A percentile compares a stretch with the other conserved stretches of the same genome.
Conservation (phyloP, 1,139 yeast genomes). For the Wickerhamomyces sp. region DNA sequence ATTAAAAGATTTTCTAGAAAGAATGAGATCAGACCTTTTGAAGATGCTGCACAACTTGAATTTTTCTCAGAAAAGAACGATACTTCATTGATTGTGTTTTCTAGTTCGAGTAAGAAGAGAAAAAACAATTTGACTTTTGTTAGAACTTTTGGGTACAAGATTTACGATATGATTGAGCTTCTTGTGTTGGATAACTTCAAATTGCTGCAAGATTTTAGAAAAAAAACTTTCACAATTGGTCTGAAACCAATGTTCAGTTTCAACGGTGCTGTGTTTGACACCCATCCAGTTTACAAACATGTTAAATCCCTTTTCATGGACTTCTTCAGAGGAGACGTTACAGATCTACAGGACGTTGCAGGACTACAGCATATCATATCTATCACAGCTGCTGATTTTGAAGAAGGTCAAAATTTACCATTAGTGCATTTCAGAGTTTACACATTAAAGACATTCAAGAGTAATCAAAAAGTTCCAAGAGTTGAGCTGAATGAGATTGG, state of each 20-base stretch:
- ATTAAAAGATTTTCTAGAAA: slow-evolving; percentile 82
- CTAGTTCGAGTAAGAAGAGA: slow-evolving; percentile 83
- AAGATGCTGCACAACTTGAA: slow-evolving; percentile 81
- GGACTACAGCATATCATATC: slow-evolving; percentile 90
- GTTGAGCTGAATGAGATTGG: slow-evolving; percentile 95
- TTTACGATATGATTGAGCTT: slow-evolving; percentile 92
- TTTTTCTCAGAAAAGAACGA: slow-evolving; percentile 95
- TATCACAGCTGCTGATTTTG: slow-evolving; percentile 66
- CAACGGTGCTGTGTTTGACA: slow-evolving; percentile 88
- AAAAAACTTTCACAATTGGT: slow-evolving; percentile 79
- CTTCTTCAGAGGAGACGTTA: slow-evolving; percentile 83
- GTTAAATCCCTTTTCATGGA: slow-evolving; percentile 85
- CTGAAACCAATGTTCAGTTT: slow-evolving; percentile 92
- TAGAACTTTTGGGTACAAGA: slow-evolving; percentile 83
- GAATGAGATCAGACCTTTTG: slow-evolving; percentile 90
- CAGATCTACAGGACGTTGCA: slow-evolving; percentile 86
- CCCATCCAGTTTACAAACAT: slow-evolving; percentile 82
- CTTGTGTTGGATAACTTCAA: slow-evolving; percentile 66
- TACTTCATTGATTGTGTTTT: slow-evolving; percentile 76
- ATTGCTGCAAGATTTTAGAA: slow-evolving; percentile 74
- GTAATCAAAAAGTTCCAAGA: slow-evolving; percentile 88
- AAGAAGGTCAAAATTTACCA: slow-evolving; percentile 76
- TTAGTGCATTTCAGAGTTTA: slow-evolving; percentile 86
- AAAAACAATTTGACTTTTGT: slow-evolving; percentile 86
- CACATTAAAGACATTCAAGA: slow-evolving; percentile 70